Evolutionary conservation across 73 alveolate genomes (phyloP).

Genomic region (Paramecium sexaurelia): DNA sequence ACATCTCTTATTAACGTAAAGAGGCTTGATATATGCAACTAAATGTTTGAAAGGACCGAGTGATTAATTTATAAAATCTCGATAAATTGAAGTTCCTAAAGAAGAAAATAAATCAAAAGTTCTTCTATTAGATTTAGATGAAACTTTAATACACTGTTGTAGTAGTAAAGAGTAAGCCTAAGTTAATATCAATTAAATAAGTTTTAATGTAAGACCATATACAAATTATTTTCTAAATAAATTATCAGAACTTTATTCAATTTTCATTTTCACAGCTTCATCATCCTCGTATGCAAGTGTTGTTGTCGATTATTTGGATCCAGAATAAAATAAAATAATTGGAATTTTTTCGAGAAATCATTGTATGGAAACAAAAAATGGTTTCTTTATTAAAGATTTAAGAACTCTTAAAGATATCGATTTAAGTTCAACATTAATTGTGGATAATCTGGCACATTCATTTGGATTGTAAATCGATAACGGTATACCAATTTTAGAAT

Average conservation of each 20-base stretch:
- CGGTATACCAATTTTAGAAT: slow-evolving; percentile 81
- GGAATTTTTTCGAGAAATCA: slow-evolving; percentile 81
- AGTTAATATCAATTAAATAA: slow-evolving; percentile 67
- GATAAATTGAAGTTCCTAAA: slow-evolving; percentile 5
- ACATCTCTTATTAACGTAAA: slow-evolving; percentile 37
- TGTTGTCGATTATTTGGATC: slow-evolving; percentile 81
- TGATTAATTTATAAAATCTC: slow-evolving; percentile 21
- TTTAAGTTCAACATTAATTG: slow-evolving; percentile 68
- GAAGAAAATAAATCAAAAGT: slow-evolving; percentile 69
- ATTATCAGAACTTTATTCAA: slow-evolving; percentile 77
- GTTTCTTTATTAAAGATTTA: slow-evolving; percentile 84
- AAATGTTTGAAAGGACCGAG: slow-evolving; percentile 67
- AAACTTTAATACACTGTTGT: slow-evolving; percentile 82
- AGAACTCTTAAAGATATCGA: slow-evolving; percentile 70
- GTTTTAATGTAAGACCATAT: slow-evolving; percentile 82
- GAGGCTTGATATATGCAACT: slow-evolving; percentile 64
- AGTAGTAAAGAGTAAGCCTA: slow-evolving; percentile 47
- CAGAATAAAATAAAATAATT: slow-evolving; percentile 67
- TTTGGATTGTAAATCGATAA: slow-evolving; percentile 75
- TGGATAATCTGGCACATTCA: slow-evolving; percentile 76
- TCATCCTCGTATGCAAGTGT: slow-evolving; percentile 84
- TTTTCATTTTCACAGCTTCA: slow-evolving; percentile 84
- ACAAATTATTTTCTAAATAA: slow-evolving; percentile 76
- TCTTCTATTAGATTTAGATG: slow-evolving; percentile 84
- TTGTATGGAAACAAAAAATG: slow-evolving; percentile 84